These are phyloP conservation scores for Melanopsichium pennsylvanicum DNA, from an alignment of 1,284 basidiomycete genomes.

Conservation along the genomic window DNA sequence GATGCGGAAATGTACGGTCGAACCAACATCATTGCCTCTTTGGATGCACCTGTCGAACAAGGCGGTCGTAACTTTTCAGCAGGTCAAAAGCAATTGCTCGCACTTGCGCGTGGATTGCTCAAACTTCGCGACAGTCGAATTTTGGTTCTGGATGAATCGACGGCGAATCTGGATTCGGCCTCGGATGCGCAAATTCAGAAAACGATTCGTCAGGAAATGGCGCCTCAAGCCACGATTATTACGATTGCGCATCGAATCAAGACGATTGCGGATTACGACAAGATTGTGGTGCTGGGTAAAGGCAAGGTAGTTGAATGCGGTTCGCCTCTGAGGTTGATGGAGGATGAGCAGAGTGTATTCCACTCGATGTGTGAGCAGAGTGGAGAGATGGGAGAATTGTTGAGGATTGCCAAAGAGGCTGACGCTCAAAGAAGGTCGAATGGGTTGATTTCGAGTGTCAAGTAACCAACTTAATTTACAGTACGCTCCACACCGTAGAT, in stretches of 20 bases:
- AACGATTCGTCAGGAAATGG: conserved; percentile 68
- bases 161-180: conserved; percentile 67
- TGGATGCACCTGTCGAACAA: conserved; percentile 69
- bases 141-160: conserved; percentile 71
- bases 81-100: conserved; percentile 71
- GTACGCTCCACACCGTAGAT: no score
- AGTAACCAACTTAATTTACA: no score
- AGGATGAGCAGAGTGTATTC: conserved; percentile 44
- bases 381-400: conserved; percentile 54
- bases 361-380: conserved; percentile 57
- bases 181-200: conserved; percentile 69
- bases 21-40: conserved; percentile 67
- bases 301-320: conserved; percentile 82
- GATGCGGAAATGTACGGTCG: conserved; percentile 59
- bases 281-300: conserved; percentile 70
- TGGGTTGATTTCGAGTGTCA: no score
- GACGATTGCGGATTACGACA: conserved; percentile 72
- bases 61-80: conserved; percentile 69
- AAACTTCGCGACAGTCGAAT: conserved; percentile 69
- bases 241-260: conserved; percentile 75
- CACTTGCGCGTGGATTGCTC: conserved; percentile 70
- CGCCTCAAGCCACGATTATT: conserved; percentile 67
- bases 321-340: conserved; percentile 73
- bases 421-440: conserved; percentile 26
- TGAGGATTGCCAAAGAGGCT: conserved; percentile 37